Base-by-base conservation (phyloP, 805 yeast genomes). In the Phaffomyces thermotolerans region DNA sequence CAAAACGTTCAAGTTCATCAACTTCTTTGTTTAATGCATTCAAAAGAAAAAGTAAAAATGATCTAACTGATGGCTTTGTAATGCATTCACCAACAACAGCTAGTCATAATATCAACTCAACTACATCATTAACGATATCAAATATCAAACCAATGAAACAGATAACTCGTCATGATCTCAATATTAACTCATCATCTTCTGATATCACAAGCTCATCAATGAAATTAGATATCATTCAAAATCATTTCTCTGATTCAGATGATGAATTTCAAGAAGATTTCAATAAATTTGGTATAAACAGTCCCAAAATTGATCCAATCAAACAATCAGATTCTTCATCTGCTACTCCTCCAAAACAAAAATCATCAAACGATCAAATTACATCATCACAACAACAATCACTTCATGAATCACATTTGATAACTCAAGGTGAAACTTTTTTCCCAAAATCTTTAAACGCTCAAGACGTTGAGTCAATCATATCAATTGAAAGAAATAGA, bases 381-480 rank as follows among this genome's bases (percentile, higher is more conserved):
- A n/a, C 18, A 14, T 8, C 17, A 30, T 7, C 33, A n/a, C 10
- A 15, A 31, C 10, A 4, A 31, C 9, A 31, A 31, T 7, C 15
- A 20, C 22, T 15, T n/a, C n/a, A 31, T 31, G 34, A 15, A 31
- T 34, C 42, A 8, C 48, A 57, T 8, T 48, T 43, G 30, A 50
- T 52, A 13, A 45, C 52, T 7, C 57, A 56, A 65, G 80, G 81
- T 23, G 81, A 83, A 44, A 76, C 79, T 0, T 60, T 84, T 23
- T 85, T 85, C 59, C 95, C 95, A 0, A 84, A 80, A 56, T 74
- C 78, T 3, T 65, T 85, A 29, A 81, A 73, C 45, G 68, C 75
- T 0, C 76, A 73, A 41, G 95, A 85, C 55, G 84, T 85, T 10
- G 85, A 81, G 50, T 79, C 85, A 37, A 85, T 85, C 45, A 81